Conservation (phyloP, 805 yeast species). For the Candida chauliodis region DNA sequence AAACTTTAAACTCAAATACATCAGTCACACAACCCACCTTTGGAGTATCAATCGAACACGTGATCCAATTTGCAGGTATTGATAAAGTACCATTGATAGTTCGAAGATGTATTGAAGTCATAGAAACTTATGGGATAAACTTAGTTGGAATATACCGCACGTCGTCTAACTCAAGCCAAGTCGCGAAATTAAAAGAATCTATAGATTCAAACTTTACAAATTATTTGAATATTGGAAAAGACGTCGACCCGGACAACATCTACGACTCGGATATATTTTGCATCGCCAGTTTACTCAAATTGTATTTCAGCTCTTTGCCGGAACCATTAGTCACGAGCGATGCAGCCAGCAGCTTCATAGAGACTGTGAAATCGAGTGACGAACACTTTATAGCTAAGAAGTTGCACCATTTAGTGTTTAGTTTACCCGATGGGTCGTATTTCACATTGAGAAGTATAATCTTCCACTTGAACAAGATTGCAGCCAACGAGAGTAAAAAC, state of each 20-base stretch:
- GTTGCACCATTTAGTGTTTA: constrained; percentile 83
- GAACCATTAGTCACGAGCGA: constrained; percentile 76
- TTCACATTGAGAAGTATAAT: constrained; percentile 83
- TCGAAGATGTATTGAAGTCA: constrained; percentile 78
- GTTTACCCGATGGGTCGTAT: constrained; percentile 91
- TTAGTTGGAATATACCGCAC: constrained; percentile 89
- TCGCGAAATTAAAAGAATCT: constrained; percentile 66
- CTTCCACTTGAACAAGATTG: constrained; percentile 79
- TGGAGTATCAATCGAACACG: constrained; percentile 77
- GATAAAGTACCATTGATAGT: constrained; percentile 92
- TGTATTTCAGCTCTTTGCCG: constrained; percentile 80
- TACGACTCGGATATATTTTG: constrained; percentile 80
- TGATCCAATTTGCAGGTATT: constrained; percentile 74
- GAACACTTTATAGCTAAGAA: constrained; percentile 57
- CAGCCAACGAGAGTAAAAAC: constrained; percentile 57
- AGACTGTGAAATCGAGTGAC: constrained; percentile 55
- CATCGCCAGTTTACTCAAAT: constrained; percentile 83
- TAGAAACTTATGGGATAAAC: constrained; percentile 80
- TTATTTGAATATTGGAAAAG: constrained; percentile 39
- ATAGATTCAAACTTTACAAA: constrained; percentile 77
- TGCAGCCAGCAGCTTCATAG: constrained; percentile 59
- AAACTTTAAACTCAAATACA: constrained; percentile 16
- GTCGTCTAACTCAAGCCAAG: constrained; percentile 71
- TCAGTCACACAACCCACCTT: constrained; percentile 48
- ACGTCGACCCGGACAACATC: constrained; percentile 39